Base-by-base conservation (phyloP, 768 basidiomycete genomes). In the Russula sp. region DNA sequence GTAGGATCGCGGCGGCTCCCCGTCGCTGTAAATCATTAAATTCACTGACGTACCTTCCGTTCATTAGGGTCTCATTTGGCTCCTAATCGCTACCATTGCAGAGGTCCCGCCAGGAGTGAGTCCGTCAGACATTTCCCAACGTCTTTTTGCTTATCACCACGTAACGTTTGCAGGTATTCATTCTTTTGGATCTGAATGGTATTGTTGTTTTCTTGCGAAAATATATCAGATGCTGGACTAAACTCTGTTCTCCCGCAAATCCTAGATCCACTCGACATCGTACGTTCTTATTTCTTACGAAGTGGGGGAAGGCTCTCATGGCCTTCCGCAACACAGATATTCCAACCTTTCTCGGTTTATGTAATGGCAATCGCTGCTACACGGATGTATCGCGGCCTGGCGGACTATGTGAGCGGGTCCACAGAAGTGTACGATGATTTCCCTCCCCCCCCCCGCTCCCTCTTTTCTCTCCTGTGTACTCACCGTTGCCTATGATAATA, bases 331-430 rank as follows among this genome's bases (percentile, higher is more conserved):
- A 38, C 13, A 45, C 22, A 59, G 58, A 59, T 59, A 22, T 59
- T 53, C 25, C 51, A 45, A 13, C 22, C 25, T 11, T 43, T 51
- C 2, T 36, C 35, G 25, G 5, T 53, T 22, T 46, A 46, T 16
- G 46, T 22, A 8, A 46, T 53, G 35, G 7, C 51, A 38, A 46
- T 59, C 25, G 54, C 49, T 18, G 64, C 64, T 3, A 65, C 64
- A 9, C 56, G 49, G 14, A 53, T 61, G 38, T 48, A 59, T 46
- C 58, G 58, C 25, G 25, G 25, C 25, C 25, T 29, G 25, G 25
- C 25, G 3, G 25, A 29, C 25, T 29, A 2, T 29, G 25, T 29
- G 2, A 29, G 2, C 3, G 3, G 25, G 25, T 29, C 25, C 25
- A 29, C 25, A 29, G 25, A 29, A 29, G 25, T 29, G 25, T 29